phyloP scores from a whole-genome alignment of 805 yeast species.

The Suhomyces pyralidae region DNA sequence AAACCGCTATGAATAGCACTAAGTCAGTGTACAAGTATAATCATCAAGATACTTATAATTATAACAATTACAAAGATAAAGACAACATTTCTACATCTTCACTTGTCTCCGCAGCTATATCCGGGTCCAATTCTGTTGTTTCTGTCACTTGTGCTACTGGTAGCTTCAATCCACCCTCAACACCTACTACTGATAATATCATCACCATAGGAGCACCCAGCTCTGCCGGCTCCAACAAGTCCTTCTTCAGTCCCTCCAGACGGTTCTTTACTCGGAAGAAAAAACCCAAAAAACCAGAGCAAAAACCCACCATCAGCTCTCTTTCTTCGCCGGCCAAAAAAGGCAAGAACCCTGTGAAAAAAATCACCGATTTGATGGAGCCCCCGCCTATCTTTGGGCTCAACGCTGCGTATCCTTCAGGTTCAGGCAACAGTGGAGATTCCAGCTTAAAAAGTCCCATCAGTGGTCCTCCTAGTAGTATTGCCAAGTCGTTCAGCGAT shows the following conservation, averaged over 20 bases:
- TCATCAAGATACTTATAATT: too few species aligned
- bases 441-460: neutral
- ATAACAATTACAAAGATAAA: too few species aligned
- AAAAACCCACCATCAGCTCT: constrained; percentile 32
- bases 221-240: constrained; percentile 21
- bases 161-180: constrained; percentile 9
- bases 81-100: too few species aligned
- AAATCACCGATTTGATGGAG: constrained; percentile 26
- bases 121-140: too few species aligned
- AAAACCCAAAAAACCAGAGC: constrained; percentile 7
- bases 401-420: constrained; percentile 6
- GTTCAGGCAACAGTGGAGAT: neutral
- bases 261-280: constrained; percentile 32
- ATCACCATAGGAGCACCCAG: constrained; percentile 41
- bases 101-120: too few species aligned
- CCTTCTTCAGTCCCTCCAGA: constrained; percentile 38
- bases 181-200: constrained; percentile 24
- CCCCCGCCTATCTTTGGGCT: constrained; percentile 38
- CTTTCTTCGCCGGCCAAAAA: constrained; percentile 22
- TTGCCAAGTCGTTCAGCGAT: neutral
- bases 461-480: neutral
- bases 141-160: neutral
- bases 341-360: constrained; percentile 5
- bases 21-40: too few species aligned
- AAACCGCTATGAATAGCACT: too few species aligned